Evolutionary conservation across 768 basidiomycete species (phyloP), one percentile per base, ranked within the genome.

Genomic region (Chalciporus sphaerocephalus): DNA sequence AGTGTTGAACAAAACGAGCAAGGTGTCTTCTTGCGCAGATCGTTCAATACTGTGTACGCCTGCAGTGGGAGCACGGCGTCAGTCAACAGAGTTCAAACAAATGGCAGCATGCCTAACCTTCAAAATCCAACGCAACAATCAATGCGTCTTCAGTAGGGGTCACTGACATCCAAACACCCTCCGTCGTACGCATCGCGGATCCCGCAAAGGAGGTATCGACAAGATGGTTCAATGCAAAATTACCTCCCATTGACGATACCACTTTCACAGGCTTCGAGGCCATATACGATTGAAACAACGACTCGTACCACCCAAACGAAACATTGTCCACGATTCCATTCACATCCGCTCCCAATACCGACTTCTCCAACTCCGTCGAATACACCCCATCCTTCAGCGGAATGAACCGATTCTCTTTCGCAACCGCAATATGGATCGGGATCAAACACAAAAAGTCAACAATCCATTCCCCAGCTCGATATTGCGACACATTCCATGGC

Each of bases 161-260:
- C 7, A 79, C 77, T 1, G 80, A 81, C 74, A 83, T 76, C 81
- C 81, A 83, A 2, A 82, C 78, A 5, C 81, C 80, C 64, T 81
- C 78, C 55, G 78, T 83, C 10, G 80, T 81, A n/a, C 78, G 66
- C 79, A 83, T 81, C 0, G 81, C 81, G 8, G 74, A 78, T 1
- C 82, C 81, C 7, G 79, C 79, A 52, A 84, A 83, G 0, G 82
- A 83, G 0, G 80, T 80, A 52, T 83, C 81, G 1, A 70, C 73
- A 5, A 84, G 65, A 50, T 83, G 82, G 41, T 83, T 82, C 28
- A 83, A 56, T 0, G 75, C 65, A 42, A 73, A 83, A 41, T 74
- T 78, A 52, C 82, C 82, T 1, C 81, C 82, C 82, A 83, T 82
- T 0, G 81, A 83, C 0, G 81, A 80, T 1, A 83, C 81, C 3